Evolutionary conservation across 768 basidiomycete species (phyloP), one percentile per base, ranked within the genome.

Genomic region (Termitomyces sp.): DNA sequence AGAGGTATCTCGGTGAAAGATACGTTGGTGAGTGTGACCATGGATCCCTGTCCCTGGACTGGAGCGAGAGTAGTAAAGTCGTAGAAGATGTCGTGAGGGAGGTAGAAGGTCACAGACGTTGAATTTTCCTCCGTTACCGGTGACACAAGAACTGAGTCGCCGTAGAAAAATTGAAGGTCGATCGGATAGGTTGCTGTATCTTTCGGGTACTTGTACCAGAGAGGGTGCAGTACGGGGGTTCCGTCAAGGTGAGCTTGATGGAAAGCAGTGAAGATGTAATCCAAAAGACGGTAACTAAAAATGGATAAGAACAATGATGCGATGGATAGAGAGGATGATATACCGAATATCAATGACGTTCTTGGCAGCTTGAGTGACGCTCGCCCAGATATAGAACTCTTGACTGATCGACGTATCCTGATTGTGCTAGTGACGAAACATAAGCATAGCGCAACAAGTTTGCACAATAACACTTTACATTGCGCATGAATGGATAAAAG

Each of bases 401-500:
- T 89, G 87, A 53, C 77, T 76, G 53, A 74, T 82, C 0, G 77
- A 71, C 1, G 68, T 75, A 61, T 84, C 80, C 1, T 59, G 59
- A 56, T 87, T 86, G 64, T 87, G 84, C 83, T 85, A 48, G 42
- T 14, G 32, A 14, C 52, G 3, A 18, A 16, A 36, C 36, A 4
- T 42, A 27, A 47, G 20, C 36, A 47, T 13, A 20, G 22, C 10
- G 12, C 37, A 5, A 32, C 20, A 29, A 46, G 46, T 20, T 39
- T 14, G 37, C 43, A 46, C 3, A 5, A 37, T 14, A 6, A 27
- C 0, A 69, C 82, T 68, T 41, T 56, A 86, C 85, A 65, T 91
- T 88, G 9, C 90, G 76, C 83, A 85, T 88, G 76, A 91, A 91
- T 0, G 89, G 88, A 67, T 85, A 84, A 70, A 90, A 91, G 0